phyloP scores from a whole-genome alignment of 2,329 filamentous ascomycete species.

The Cladosporium sphaerospermum region DNA sequence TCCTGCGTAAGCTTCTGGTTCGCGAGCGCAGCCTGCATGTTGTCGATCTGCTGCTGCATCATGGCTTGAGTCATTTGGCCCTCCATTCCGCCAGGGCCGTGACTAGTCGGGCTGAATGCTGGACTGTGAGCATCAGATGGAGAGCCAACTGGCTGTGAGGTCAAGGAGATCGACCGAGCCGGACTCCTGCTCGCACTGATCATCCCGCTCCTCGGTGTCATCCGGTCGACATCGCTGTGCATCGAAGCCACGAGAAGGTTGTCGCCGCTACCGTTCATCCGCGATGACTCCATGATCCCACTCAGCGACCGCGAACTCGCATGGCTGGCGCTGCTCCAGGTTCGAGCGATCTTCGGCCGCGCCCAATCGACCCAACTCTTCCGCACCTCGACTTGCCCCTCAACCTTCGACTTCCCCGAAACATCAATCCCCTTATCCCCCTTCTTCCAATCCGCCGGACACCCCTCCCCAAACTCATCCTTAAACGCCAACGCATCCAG shows the following conservation, averaged over 20 bases:
- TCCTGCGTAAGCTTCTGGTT: conserved; percentile 15
- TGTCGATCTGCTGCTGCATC: conserved; percentile 24
- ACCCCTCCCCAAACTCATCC: conserved; percentile 37
- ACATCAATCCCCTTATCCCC: conserved; percentile 26
- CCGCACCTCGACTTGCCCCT: conserved; percentile 24
- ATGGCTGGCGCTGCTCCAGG: conserved; percentile 24
- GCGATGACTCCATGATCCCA: conserved; percentile 6
- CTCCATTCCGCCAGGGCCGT: conserved; percentile 10
- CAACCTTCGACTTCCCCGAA: conserved; percentile 18
- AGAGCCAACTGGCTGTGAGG: not conserved
- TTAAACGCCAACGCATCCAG: conserved; percentile 46
- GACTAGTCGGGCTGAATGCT: conserved; percentile 21
- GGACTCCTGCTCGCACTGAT: conserved; percentile 1
- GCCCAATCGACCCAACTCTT: conserved; percentile 29
- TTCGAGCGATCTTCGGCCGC: conserved; percentile 26
- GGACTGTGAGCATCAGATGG: conserved; percentile 13
- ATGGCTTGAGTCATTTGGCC: conserved; percentile 22
- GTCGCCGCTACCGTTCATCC: conserved; percentile 9
- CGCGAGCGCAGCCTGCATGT: conserved; percentile 24
- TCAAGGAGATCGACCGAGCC: not conserved
- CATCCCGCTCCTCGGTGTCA: conserved; percentile 1
- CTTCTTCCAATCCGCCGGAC: conserved; percentile 30
- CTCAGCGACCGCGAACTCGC: conserved; percentile 6
- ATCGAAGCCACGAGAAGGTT: not conserved
- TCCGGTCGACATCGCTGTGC: not conserved